Base-by-base conservation (phyloP, 306 rosid genomes). In the Quercus alba region DNA sequence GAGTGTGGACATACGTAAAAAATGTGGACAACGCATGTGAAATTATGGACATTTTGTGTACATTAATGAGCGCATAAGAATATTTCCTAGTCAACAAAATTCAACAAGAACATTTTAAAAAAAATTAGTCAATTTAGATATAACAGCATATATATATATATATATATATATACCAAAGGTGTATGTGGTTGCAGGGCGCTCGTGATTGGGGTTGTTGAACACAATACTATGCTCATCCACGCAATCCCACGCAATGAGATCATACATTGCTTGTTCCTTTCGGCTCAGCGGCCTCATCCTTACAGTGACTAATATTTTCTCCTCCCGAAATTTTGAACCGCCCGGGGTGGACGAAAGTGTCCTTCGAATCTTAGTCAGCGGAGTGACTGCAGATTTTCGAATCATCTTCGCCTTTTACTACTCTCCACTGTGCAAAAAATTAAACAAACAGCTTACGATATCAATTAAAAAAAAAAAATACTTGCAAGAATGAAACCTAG, bases 231-330 rank as follows among this genome's bases (percentile, higher is more conserved):
- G 90, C 18, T 90, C 84, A 84, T 93, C 92, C 77, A 90, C 75
- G 77, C 97, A 93, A 62, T 94, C 97, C 97, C 97, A 93, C 57
- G 97, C 98, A 73, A 95, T 86, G n/a, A 91, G 89, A 89, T 95
- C 97, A 51, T 95, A 92, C 92, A 89, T 75, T 1, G 92, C 93
- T 77, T 93, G 99, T 30, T 95, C 99, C 77, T 84, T 89, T 72
- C 89, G 83, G 79, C 85, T 95, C 25, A 95, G 84, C 1, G 96
- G 98, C 90, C 99, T 88, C 89, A 93, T 75, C 52, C 97, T 92
- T 62, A 95, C 98, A 1, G 96, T 90, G 33, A 95, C 99, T 11
- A 85, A 82, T 72, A 93, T 93, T 67, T 91, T 94, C 91, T 94
- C 99, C 87, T 93, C 97, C 10, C 89, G 87, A 79, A 80, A 63